Percentiles rank a stretch among this genome's conserved stretches.
These are phyloP conservation scores for Sporothrix pseudoabietina DNA, from an alignment of 2,329 filamentous ascomycete species.

Conservation along the genomic window DNA sequence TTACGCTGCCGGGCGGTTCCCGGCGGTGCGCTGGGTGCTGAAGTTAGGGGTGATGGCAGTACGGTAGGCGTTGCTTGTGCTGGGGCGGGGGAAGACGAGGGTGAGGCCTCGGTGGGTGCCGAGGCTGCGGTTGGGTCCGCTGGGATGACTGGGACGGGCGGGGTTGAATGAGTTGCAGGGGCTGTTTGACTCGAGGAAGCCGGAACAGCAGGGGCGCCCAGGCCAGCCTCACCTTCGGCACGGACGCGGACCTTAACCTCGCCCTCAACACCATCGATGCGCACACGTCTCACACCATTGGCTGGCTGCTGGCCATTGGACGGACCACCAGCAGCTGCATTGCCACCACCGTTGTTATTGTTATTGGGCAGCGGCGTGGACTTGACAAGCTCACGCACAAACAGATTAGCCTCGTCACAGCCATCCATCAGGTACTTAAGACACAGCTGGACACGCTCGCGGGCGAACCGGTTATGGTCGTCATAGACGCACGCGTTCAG, in stretches of 20 bases:
- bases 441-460: slow-evolving; percentile 85
- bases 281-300: slow-evolving; percentile 45
- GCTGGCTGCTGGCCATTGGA: background rate
- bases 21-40: slow-evolving; percentile 26
- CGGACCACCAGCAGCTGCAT: slow-evolving; percentile 26
- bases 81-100: background rate
- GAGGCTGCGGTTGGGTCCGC: background rate
- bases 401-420: slow-evolving; percentile 70
- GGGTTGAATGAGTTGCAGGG: background rate
- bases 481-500: slow-evolving; percentile 90
- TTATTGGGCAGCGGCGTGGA: slow-evolving; percentile 34
- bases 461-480: slow-evolving; percentile 90
- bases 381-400: slow-evolving; percentile 65
- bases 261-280: slow-evolving; percentile 58
- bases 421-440: slow-evolving; percentile 81
- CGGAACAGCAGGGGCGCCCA: background rate
- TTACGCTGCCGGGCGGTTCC: slow-evolving; percentile 35
- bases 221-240: slow-evolving; percentile 18
- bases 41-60: slow-evolving; percentile 13
- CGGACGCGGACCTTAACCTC: slow-evolving; percentile 60
- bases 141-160: slow-evolving; percentile 9
- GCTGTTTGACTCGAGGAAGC: background rate
- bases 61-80: background rate
- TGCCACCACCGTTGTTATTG: slow-evolving; percentile 30
- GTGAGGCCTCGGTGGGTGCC: background rate